These are phyloP conservation scores for Globisporangium uncinulatum DNA, from an alignment of 352 stramenopile genomes.

Conservation along the genomic window DNA sequence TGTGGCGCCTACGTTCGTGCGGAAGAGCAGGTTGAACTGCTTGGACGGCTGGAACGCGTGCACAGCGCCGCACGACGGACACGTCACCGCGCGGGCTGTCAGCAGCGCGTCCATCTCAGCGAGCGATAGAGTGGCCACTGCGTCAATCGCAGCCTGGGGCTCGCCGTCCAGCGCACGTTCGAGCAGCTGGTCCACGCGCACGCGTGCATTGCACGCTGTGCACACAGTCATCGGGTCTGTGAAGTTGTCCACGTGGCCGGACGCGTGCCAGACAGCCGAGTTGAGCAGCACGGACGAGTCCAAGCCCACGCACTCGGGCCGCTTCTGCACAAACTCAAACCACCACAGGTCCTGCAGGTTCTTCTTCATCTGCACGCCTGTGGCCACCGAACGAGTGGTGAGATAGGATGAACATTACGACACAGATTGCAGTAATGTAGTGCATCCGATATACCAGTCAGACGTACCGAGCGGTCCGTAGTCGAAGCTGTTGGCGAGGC, in stretches of 20 bases:
- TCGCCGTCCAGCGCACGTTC: constrained; percentile 32
- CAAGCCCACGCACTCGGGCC: constrained; percentile 93
- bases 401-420: background rate
- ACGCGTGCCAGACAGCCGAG: constrained; percentile 93
- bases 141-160: constrained; percentile 36
- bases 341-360: constrained; percentile 98
- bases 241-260: constrained; percentile 96
- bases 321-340: constrained; percentile 93
- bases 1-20: constrained; percentile 94
- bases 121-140: constrained; percentile 44
- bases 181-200: constrained; percentile 71
- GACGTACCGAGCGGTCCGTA: constrained; percentile 88
- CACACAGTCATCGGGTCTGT: constrained; percentile 98
- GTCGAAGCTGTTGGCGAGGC: constrained; percentile 97
- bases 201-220: constrained; percentile 87
- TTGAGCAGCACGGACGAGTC: constrained; percentile 96
- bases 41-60: constrained; percentile 75
- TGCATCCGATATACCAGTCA: background rate
- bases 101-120: constrained; percentile 60
- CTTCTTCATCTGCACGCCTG: constrained; percentile 86
- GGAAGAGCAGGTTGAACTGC: constrained; percentile 98
- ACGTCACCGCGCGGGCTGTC: constrained; percentile 34
- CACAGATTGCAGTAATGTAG: background rate
- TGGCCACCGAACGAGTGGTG: background rate
- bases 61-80: constrained; percentile 43